Conservation (phyloP, 805 yeast genomes). For the Phaffomyces antillensis region DNA sequence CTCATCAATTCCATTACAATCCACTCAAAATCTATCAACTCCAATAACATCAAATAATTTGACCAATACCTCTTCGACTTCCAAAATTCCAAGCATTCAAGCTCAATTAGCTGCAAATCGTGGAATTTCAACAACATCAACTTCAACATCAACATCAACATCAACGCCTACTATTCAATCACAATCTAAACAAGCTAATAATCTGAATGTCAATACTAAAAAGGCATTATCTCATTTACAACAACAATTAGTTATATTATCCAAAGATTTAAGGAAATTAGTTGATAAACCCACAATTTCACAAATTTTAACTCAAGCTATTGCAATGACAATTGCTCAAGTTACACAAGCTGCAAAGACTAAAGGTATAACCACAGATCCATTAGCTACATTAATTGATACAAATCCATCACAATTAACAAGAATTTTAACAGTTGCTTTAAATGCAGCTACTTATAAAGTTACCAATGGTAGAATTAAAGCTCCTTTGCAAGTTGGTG, state of each 20-base stretch:
- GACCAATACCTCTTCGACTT: background rate
- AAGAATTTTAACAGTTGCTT: constrained; percentile 70
- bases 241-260: constrained; percentile 73
- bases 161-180: constrained; percentile 22
- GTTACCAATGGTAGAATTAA: constrained; percentile 49
- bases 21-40: background rate
- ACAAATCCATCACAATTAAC: constrained; percentile 77
- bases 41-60: background rate
- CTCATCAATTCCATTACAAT: too few relatives aligned
- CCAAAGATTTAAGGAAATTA: constrained; percentile 63
- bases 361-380: constrained; percentile 74
- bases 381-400: constrained; percentile 69
- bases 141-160: constrained; percentile 18
- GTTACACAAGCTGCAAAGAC: constrained; percentile 83
- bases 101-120: constrained; percentile 28
- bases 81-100: constrained; percentile 22
- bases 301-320: constrained; percentile 77
- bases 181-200: constrained; percentile 1
- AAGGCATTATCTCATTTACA: constrained; percentile 78
- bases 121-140: constrained; percentile 14
- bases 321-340: constrained; percentile 89
- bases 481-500: constrained; percentile 29
- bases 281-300: constrained; percentile 79
- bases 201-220: constrained; percentile 33
- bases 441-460: constrained; percentile 66